Evolutionary conservation across 805 yeast species (phyloP), one percentile per base, ranked within the genome.

Genomic region (Yamadazyma kitorensis): DNA sequence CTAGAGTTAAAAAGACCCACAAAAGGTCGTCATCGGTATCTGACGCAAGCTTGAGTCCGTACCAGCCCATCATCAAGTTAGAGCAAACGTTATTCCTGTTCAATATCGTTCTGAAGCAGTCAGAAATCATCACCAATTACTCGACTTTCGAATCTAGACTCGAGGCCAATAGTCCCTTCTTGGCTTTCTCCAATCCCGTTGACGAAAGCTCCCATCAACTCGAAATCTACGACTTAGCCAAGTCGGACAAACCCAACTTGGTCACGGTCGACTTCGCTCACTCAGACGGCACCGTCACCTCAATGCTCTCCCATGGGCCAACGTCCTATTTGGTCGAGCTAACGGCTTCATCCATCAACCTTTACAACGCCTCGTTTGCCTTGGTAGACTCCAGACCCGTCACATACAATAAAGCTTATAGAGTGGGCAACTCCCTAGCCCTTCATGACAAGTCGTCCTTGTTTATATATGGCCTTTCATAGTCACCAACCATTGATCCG

Each of bases 91-190:
- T 44, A 5, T 24, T 44, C 24, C 24, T 27, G 8, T 36, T 52
- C 15, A 44, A 52, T 34, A 37, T 49, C 14, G 43, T 38, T 6
- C 51, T 43, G 48, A 48, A 44, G 26, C 37, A 38, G 6, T 34
- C 13, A 9, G 21, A 17, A 1, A 31, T 32, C 6, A 17, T 43
- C 10, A 40, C 42, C 3, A 40, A 43, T 29, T 32, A 34, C n/a
- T 16, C 30, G 4, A 20, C 28, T n/a, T 25, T 19, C 15, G 25
- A 31, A 12, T 11, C 13, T 5, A 11, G 15, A 6, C 17, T 42
- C 7, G 46, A 39, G 19, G 6, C 27, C 5, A 39, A 42, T 25
- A 30, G 31, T 26, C 12, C 25, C 9, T 24, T 14, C 1, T n/a
- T 42, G 5, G 27, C 36, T 1, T 16, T 42, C 3, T 19, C 27